These are phyloP conservation scores for Apiospora phragmitis DNA, from an alignment of 2,329 filamentous ascomycete genomes.

Conservation along the genomic window DNA sequence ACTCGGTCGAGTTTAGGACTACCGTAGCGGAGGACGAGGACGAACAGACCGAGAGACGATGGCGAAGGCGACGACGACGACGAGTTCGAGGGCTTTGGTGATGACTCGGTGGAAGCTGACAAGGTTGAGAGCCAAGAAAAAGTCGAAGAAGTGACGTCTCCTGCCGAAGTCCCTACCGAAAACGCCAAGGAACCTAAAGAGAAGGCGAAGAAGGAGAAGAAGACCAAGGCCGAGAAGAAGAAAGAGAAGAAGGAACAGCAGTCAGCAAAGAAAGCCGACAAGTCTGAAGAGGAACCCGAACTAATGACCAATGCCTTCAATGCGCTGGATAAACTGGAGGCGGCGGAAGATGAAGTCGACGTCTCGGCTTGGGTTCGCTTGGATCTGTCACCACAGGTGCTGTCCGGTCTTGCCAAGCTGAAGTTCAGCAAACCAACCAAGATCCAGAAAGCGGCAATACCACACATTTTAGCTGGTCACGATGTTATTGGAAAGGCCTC, in stretches of 20 bases:
- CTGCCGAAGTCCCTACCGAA: constrained; percentile 24
- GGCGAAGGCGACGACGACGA: constrained; percentile 46
- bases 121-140: constrained; percentile 11
- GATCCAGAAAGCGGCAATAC: constrained; percentile 80
- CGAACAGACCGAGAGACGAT: constrained; percentile 19
- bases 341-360: constrained; percentile 62
- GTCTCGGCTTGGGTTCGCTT: constrained; percentile 78
- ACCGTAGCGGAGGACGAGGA: constrained; percentile 13
- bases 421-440: constrained; percentile 78
- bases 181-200: constrained; percentile 28
- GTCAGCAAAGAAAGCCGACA: constrained; percentile 33
- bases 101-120: constrained; percentile 39
- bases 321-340: constrained; percentile 54
- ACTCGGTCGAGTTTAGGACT: constrained; percentile 56
- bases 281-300: constrained; percentile 38
- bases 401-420: constrained; percentile 75
- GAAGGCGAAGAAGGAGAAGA: constrained; percentile 23
- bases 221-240: constrained; percentile 26
- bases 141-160: neutral
- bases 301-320: constrained; percentile 53
- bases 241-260: constrained; percentile 28
- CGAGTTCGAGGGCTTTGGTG: constrained; percentile 67
- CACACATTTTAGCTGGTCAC: constrained; percentile 76
- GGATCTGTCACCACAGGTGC: constrained; percentile 68
- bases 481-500: constrained; percentile 96